Percentiles rank a stretch among this genome's conserved stretches.
Conservation (phyloP, 371 early-diverging fungal species). For the Haplosporangium sp. region DNA sequence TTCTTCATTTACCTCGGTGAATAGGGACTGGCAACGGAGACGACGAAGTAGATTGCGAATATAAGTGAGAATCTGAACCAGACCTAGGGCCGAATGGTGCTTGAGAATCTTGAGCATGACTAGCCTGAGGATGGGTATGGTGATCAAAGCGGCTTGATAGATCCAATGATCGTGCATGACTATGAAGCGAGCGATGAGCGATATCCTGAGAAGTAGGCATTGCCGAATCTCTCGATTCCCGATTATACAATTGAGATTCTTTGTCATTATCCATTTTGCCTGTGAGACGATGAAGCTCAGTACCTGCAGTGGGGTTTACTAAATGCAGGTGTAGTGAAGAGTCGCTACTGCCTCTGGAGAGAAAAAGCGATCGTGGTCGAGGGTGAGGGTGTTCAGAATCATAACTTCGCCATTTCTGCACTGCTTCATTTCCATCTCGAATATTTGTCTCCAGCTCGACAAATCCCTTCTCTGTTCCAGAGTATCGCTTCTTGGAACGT, state of each 20-base stretch:
- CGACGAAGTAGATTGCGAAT: not conserved
- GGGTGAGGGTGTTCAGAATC: conserved; percentile 6
- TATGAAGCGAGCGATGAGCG: not conserved
- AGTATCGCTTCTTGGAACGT: conserved; percentile 27
- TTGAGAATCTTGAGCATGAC: not conserved
- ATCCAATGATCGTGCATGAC: conserved; percentile 1
- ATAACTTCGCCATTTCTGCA: conserved; percentile 6
- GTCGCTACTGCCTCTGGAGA: conserved; percentile 10
- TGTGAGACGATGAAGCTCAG: not conserved
- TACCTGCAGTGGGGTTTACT: not conserved
- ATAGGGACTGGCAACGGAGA: not conserved
- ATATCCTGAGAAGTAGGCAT: not conserved
- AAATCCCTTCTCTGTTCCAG: conserved; percentile 7
- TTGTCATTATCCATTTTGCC: not conserved
- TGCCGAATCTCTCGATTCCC: not conserved
- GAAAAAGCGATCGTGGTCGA: conserved; percentile 16
- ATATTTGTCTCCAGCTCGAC: not conserved
- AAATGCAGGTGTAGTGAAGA: not conserved
- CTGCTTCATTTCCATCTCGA: not conserved
- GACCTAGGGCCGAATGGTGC: not conserved
- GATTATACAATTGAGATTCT: not conserved
- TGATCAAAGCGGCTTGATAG: not conserved
- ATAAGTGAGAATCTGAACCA: not conserved
- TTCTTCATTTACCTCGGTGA: not conserved
- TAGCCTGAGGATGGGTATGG: not conserved